Base-by-base conservation (phyloP, 2,329 filamentous ascomycete species). In the Xylaria multiplex region DNA sequence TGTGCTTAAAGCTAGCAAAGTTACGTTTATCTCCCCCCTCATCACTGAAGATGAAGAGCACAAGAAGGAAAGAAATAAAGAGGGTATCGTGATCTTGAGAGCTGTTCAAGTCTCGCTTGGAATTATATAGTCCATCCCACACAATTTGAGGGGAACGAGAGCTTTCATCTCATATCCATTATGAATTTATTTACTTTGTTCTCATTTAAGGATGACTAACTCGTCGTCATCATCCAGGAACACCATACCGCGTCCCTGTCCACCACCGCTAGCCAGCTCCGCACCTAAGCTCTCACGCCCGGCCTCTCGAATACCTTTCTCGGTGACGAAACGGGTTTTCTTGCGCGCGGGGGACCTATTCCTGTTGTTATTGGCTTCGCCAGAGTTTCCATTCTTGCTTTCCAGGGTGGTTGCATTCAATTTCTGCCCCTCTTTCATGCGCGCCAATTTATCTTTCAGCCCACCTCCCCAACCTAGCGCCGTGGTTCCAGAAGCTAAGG, bases 261-360 rank as follows among this genome's bases (percentile, higher is more conserved):
- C 60, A n/a, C 40, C 50, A 3, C 50, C 56, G 16, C 43, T 30
- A 2, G 35, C 37, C 19, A 81, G 77, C 58, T 86, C 85, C n/a
- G 78, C 81, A 9, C 89, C 88, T 2, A 93, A 76, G 74, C 91
- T 93, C 74, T 93, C 91, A 66, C 91, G 83, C 1, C 91, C 91
- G 3, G 91, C 91, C 78, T 93, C 91, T 61, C 88, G 86, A 68
- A 94, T 93, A 0, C 91, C 91, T 76, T 90, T 92, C 48, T 89
- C 88, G 30, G 91, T 93, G 46, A 93, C 85, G 74, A 94, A 93
- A n/a, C 91, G 84, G 58, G 91, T 93, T 83, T 92, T 93, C 79
- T 93, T 90, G 70, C 86, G 83, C 37, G 88, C 84, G 0, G 86
- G 87, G 74, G 74, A 83, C 70, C 69, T 67, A 76, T 57, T 78